phyloP scores from a whole-genome alignment of 108 stramenopile genomes.

The Epithemia pelagica region DNA sequence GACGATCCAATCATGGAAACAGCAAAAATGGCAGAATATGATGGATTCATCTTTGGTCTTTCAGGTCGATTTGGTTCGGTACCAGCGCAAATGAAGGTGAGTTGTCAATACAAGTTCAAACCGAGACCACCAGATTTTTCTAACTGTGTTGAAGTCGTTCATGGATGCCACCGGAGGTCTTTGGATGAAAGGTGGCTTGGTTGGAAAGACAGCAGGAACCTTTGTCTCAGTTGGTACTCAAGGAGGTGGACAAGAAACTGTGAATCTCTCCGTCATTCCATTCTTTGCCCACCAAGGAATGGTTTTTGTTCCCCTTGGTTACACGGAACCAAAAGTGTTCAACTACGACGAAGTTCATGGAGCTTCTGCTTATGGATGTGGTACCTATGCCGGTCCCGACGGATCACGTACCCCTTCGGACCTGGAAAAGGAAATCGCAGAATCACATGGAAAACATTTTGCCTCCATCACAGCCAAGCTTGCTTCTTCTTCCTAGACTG shows the following conservation, averaged over 20 bases:
- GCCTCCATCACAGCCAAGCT: constrained; percentile 50
- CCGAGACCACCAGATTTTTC: not conserved
- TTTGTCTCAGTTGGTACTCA: constrained; percentile 48
- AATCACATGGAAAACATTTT: constrained; percentile 53
- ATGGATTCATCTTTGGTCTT: constrained; percentile 67
- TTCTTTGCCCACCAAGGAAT: constrained; percentile 76
- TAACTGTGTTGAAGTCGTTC: constrained; percentile 16
- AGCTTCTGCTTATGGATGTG: constrained; percentile 56
- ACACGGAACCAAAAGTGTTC: constrained; percentile 46
- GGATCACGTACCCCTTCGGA: constrained; percentile 55
- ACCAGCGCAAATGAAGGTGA: constrained; percentile 61
- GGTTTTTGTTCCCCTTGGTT: constrained; percentile 66
- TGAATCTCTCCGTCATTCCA: constrained; percentile 41
- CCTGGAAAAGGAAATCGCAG: constrained; percentile 41
- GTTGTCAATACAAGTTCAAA: too few relatives aligned
- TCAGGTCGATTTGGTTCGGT: constrained; percentile 54
- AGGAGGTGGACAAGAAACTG: constrained; percentile 74
- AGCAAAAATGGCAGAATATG: constrained; percentile 39
- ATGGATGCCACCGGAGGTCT: constrained; percentile 57
- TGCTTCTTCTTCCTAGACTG: constrained; percentile 19
- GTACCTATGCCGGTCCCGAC: constrained; percentile 60
- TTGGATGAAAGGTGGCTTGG: constrained; percentile 61
- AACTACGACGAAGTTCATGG: constrained; percentile 46
- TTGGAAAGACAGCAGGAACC: constrained; percentile 61
- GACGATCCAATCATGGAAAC: constrained; percentile 40